phyloP scores from a whole-genome alignment of 768 basidiomycete genomes.

The Mycena kentingensis region DNA sequence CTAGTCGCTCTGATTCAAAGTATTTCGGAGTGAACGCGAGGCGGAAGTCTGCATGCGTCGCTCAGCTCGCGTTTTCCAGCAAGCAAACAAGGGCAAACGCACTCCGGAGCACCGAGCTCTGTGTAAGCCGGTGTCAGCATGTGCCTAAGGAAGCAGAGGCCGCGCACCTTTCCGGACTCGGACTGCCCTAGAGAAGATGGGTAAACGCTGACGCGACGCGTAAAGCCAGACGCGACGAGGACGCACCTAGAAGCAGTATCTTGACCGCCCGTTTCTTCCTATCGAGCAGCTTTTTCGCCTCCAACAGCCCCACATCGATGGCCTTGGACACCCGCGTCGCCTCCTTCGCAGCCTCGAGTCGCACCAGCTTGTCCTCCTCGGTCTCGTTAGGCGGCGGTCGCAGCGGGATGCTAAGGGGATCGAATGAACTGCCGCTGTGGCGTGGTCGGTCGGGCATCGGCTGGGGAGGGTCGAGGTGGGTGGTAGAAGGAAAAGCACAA shows the following conservation, averaged over 20 bases:
- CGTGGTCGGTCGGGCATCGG: no score
- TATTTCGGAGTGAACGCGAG: slow-evolving; percentile 48
- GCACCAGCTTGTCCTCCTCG: slow-evolving; percentile 31
- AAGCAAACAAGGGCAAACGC: neutral
- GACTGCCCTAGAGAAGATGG: slow-evolving; percentile 34
- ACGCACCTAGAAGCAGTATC: slow-evolving; percentile 42
- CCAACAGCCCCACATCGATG: slow-evolving; percentile 39
- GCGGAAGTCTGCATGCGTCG: slow-evolving; percentile 60
- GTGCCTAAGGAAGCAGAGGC: neutral
- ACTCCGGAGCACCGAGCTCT: slow-evolving; percentile 24
- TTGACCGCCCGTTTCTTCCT: slow-evolving; percentile 40
- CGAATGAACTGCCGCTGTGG: no score
- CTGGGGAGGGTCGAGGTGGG: no score
- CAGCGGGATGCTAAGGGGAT: slow-evolving; percentile 34
- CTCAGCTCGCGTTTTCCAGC: no score
- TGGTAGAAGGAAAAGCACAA: no score
- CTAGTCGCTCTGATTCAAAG: slow-evolving; percentile 43
- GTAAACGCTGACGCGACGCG: neutral
- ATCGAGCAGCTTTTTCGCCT: slow-evolving; percentile 35
- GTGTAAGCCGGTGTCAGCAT: no score
- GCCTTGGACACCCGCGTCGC: slow-evolving; percentile 35
- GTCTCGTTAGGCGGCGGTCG: slow-evolving; percentile 39
- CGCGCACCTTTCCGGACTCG: slow-evolving; percentile 40
- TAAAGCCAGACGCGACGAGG: neutral
- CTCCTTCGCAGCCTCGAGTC: slow-evolving; percentile 34